Evolutionary conservation across 495 filamentous ascomycete species (phyloP), one percentile per base, ranked within the genome.

Genomic region (Neurospora tetrasperma): DNA sequence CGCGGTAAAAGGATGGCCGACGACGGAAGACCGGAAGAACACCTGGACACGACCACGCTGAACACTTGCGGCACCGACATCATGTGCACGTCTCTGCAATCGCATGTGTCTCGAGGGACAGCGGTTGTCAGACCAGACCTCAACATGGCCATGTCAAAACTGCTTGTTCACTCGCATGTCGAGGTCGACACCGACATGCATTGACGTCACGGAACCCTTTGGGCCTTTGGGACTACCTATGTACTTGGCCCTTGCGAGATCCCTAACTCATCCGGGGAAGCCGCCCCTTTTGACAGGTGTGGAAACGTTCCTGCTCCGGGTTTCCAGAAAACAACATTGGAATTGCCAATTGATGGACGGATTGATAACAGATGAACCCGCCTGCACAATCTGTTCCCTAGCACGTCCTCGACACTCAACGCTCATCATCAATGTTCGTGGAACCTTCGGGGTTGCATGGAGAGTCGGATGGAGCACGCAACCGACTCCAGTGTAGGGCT

Each of bases 201-300:
- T 66, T 66, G 54, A 66, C 54, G 54, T 66, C 54, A 66, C 54
- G 54, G 54, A 35, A 66, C 54, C 54, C 54, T 66, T 66, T 66
- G 54, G 54, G 54, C 27, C 27, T 66, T 62, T 35, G 54, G 6
- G 27, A 66, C 27, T 66, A 39, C 35, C 35, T 38, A 38, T 39
- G 39, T 39, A 66, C 54, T 62, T 62, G 54, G 27, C 54, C 54
- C 54, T 62, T 62, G 54, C 54, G 27, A 62, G 27, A 62, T 66
- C 54, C 54, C 27, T 27, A 66, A 66, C 31, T 66, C 54, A 66
- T 66, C 54, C 54, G 54, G 54, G 54, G 54, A 66, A 66, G 54
- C 54, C 54, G 54, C 54, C 54, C 54, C 23, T 38, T 35, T 35
- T 66, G 27, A 66, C 54, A 66, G 54, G 54, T 66, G 54, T 66